Conservation (phyloP, 2,329 filamentous ascomycete species). For the Periconia sp. region DNA sequence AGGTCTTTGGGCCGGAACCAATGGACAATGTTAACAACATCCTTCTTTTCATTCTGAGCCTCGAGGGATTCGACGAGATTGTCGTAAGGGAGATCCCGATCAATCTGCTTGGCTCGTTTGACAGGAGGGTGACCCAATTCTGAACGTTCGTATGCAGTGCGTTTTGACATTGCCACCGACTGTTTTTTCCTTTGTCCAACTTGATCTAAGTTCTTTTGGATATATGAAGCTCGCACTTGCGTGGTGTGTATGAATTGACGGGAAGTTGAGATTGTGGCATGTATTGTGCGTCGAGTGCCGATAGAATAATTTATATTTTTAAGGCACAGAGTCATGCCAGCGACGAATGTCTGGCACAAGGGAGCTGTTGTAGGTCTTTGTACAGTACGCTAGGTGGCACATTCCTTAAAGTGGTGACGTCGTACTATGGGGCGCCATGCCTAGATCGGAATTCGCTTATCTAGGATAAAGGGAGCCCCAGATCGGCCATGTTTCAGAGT, state of each 20-base stretch:
- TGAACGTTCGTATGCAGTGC: constrained; percentile 32
- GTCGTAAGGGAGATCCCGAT: constrained; percentile 48
- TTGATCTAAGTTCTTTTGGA: constrained; percentile 8
- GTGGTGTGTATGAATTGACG: not conserved
- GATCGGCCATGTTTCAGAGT: not conserved
- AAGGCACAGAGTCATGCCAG: not conserved
- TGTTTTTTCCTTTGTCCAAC: constrained; percentile 2
- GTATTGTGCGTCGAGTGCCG: not conserved
- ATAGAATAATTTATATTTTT: not conserved
- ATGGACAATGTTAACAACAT: constrained; percentile 48
- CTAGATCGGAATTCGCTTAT: not conserved
- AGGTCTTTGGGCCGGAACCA: constrained; percentile 58
- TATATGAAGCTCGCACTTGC: not conserved
- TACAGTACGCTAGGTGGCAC: too few species aligned
- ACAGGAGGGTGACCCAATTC: constrained; percentile 48
- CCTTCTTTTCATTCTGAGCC: constrained; percentile 41
- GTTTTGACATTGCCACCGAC: constrained; percentile 27
- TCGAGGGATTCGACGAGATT: constrained; percentile 44
- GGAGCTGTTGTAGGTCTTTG: not conserved
- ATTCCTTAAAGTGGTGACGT: constrained; percentile 1
- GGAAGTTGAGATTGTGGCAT: not conserved
- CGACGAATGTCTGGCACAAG: not conserved
- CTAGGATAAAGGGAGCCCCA: not conserved
- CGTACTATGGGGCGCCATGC: not conserved
- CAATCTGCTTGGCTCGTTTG: constrained; percentile 54